A percentile compares a stretch with the other conserved stretches of the same genome.
phyloP scores from a whole-genome alignment of 139 green algal species.

The Chlamydomonas incerta region DNA sequence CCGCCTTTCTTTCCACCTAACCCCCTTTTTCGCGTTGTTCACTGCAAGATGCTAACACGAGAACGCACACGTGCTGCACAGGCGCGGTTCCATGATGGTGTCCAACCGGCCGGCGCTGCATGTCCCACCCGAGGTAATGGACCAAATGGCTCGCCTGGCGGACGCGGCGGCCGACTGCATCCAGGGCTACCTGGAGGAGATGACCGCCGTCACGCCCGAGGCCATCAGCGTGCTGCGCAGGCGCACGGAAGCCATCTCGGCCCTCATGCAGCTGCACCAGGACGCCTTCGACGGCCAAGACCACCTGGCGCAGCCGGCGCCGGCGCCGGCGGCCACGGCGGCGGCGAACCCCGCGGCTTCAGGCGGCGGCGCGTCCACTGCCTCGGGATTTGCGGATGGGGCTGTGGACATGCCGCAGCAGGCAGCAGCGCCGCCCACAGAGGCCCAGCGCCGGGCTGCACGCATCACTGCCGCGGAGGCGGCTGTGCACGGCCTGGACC shows the following conservation, averaged over 20 bases:
- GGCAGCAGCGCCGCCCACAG: neutral
- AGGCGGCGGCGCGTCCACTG: too few relatives aligned
- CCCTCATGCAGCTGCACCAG: conserved; percentile 12
- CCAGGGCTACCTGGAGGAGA: neutral
- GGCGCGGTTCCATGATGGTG: too few relatives aligned
- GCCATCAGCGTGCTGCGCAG: neutral
- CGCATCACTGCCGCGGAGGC: neutral
- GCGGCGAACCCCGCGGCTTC: too few relatives aligned
- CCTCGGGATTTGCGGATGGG: too few relatives aligned
- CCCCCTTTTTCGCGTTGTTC: too few relatives aligned
- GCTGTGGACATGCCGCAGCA: neutral
- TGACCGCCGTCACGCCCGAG: neutral
- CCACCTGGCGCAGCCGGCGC: neutral
- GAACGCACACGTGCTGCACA: too few relatives aligned
- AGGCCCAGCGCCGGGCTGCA: neutral
- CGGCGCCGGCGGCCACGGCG: too few relatives aligned
- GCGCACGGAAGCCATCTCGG: neutral
- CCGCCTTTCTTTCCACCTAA: too few relatives aligned
- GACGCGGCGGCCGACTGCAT: neutral
- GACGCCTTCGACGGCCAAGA: neutral
- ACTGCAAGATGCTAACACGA: too few relatives aligned
- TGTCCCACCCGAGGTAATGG: neutral
- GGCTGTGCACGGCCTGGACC: neutral
- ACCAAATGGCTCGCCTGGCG: neutral
- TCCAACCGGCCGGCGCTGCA: too few relatives aligned